These are phyloP conservation scores for Suillus decipiens DNA, from an alignment of 768 basidiomycete genomes.

Conservation along the genomic window DNA sequence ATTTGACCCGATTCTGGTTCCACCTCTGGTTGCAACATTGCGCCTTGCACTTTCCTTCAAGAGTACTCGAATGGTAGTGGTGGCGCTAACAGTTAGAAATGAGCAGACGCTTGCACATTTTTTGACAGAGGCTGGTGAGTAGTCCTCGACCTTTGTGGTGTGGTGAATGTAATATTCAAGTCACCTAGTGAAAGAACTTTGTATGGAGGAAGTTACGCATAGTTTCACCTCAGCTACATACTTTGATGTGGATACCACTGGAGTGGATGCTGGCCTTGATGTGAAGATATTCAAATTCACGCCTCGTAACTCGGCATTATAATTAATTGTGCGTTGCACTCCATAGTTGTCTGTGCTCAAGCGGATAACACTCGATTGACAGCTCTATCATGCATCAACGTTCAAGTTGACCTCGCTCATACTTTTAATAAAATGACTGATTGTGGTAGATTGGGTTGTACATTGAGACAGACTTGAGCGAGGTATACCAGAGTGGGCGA, in stretches of 20 bases:
- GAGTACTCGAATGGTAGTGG: constrained; percentile 22
- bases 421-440: not conserved
- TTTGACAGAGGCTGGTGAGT: constrained; percentile 35
- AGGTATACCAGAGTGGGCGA: not conserved
- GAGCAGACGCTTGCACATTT: constrained; percentile 52
- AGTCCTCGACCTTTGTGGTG: not conserved
- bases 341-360: not conserved
- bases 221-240: constrained; percentile 12
- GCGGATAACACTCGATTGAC: not conserved
- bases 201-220: constrained; percentile 30
- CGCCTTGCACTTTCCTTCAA: constrained; percentile 28
- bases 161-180: constrained; percentile 2
- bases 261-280: constrained; percentile 36
- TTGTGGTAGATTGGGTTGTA: not conserved
- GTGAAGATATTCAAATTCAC: constrained; percentile 51
- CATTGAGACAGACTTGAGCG: not conserved
- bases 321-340: not conserved
- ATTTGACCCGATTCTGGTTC: constrained; percentile 65
- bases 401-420: not conserved
- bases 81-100: constrained; percentile 56
- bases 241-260: constrained; percentile 26
- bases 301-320: not conserved
- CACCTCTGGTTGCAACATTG: constrained; percentile 54
- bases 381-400: not conserved
- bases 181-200: constrained; percentile 24